A percentile compares a stretch with the other conserved stretches of the same genome.
Conservation (phyloP, 2,329 filamentous ascomycete species). For the Tolypocladium tropicale region DNA sequence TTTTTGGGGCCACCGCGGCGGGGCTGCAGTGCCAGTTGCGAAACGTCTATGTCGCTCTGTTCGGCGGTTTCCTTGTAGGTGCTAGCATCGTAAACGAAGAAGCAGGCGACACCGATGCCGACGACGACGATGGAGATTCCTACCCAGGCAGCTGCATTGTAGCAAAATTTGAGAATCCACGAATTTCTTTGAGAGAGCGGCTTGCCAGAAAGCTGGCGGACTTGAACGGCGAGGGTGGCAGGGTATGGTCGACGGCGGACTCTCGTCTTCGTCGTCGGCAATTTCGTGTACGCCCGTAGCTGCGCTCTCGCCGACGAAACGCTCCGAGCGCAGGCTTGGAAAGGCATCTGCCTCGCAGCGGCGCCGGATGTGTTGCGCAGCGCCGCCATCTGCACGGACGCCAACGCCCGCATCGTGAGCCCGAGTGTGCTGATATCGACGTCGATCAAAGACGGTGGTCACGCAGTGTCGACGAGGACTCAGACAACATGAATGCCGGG, state of each 20-base stretch:
- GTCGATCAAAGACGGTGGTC: not conserved
- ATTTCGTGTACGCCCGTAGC: not conserved
- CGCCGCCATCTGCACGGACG: not conserved
- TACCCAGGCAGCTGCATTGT: slow-evolving; percentile 49
- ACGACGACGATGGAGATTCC: slow-evolving; percentile 68
- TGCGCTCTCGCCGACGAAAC: not conserved
- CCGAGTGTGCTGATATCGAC: not conserved
- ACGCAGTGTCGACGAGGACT: not conserved
- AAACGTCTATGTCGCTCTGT: slow-evolving; percentile 68
- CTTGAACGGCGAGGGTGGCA: not conserved
- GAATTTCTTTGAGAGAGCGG: slow-evolving; percentile 40
- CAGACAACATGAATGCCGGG: not conserved
- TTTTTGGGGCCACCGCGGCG: slow-evolving; percentile 87
- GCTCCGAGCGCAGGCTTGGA: not conserved
- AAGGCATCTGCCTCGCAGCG: not conserved
- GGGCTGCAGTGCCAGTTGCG: slow-evolving; percentile 71
- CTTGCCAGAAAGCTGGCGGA: slow-evolving; percentile 36
- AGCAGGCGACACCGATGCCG: slow-evolving; percentile 60
- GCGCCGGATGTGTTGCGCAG: not conserved
- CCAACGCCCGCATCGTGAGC: not conserved
- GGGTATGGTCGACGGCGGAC: not conserved
- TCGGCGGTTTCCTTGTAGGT: slow-evolving; percentile 71
- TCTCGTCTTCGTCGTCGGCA: not conserved
- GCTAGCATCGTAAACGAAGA: slow-evolving; percentile 89
- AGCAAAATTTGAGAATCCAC: slow-evolving; percentile 46